A percentile compares a stretch with the other conserved stretches of the same genome.
Evolutionary conservation across 1,284 basidiomycete genomes (phyloP).

Genomic region (Takashimella tepidaria): DNA sequence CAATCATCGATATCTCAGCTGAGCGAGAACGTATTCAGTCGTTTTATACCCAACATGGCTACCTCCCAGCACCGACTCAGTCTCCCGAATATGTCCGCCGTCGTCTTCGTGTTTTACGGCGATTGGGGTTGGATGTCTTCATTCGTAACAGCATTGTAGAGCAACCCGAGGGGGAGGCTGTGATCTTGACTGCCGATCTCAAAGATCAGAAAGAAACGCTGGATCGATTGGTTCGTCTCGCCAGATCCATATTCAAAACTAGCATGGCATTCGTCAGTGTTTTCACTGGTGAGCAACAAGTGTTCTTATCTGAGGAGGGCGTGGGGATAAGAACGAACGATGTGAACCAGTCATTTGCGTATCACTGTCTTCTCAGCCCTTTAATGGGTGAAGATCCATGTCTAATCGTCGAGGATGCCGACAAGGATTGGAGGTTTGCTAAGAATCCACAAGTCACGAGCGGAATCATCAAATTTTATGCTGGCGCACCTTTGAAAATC

Average conservation of each 20-base stretch:
- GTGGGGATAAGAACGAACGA: constrained; percentile 15
- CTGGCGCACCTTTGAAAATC: constrained; percentile 28
- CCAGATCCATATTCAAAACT: constrained; percentile 28
- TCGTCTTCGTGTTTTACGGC: constrained; percentile 32
- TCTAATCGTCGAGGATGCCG: constrained; percentile 21
- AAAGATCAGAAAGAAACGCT: constrained; percentile 17
- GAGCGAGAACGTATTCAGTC: constrained; percentile 24
- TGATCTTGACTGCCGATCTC: constrained; percentile 4
- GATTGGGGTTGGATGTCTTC: constrained; percentile 29
- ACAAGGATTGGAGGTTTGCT: constrained; percentile 29
- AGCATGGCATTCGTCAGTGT: constrained; percentile 29
- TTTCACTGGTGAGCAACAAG: constrained; percentile 21
- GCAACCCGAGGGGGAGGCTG: background rate
- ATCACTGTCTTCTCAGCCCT: constrained; percentile 26
- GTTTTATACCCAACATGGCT: constrained; percentile 31
- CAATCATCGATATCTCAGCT: constrained; percentile 14
- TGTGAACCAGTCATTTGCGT: constrained; percentile 30
- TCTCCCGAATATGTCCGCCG: constrained; percentile 23
- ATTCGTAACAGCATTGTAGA: background rate
- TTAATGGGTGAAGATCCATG: constrained; percentile 12
- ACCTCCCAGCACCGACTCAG: constrained; percentile 35
- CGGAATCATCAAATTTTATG: constrained; percentile 24
- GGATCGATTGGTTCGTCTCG: constrained; percentile 34
- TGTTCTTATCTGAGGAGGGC: constrained; percentile 31
- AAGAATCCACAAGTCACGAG: constrained; percentile 26